A percentile compares a stretch with the other conserved stretches of the same genome.
These are phyloP conservation scores for Nakazawaea ambrosiae DNA, from an alignment of 805 yeast species.

Conservation along the genomic window DNA sequence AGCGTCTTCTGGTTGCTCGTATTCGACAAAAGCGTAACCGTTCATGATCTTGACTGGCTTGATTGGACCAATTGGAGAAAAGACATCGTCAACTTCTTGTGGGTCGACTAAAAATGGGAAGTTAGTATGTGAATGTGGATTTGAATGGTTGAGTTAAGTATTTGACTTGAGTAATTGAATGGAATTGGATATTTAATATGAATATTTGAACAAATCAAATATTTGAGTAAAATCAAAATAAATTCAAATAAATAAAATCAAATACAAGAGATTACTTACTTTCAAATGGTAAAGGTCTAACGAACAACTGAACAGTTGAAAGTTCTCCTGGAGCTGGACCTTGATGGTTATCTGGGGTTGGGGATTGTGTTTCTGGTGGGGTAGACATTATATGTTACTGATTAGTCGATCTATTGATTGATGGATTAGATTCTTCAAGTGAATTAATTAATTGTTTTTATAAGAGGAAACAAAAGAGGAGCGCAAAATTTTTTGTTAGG, in stretches of 20 bases:
- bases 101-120: constrained; percentile 4
- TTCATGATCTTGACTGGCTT: constrained; percentile 64
- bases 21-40: constrained; percentile 89
- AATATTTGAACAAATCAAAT: not conserved
- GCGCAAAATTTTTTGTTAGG: too few species aligned
- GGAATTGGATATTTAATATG: not conserved
- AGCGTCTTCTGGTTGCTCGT: constrained; percentile 54
- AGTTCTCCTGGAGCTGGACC: constrained; percentile 17
- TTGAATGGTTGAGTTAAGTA: too few species aligned
- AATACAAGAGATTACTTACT: constrained; percentile 19
- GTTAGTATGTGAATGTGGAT: constrained; percentile 1
- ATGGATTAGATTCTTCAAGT: too few species aligned
- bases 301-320: constrained; percentile 30
- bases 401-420: not conserved
- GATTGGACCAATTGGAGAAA: constrained; percentile 59
- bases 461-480: too few species aligned
- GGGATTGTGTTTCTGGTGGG: not conserved
- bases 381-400: constrained; percentile 7
- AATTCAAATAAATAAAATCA: not conserved
- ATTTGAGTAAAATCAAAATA: too few species aligned
- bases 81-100: constrained; percentile 61
- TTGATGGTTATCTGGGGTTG: not conserved
- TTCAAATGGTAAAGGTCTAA: constrained; percentile 30
- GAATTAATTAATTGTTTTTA: too few species aligned
- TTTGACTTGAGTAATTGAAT: too few species aligned